phyloP scores from a whole-genome alignment of 345 rosid species.

The Rhodomyrtus tomentosa region DNA sequence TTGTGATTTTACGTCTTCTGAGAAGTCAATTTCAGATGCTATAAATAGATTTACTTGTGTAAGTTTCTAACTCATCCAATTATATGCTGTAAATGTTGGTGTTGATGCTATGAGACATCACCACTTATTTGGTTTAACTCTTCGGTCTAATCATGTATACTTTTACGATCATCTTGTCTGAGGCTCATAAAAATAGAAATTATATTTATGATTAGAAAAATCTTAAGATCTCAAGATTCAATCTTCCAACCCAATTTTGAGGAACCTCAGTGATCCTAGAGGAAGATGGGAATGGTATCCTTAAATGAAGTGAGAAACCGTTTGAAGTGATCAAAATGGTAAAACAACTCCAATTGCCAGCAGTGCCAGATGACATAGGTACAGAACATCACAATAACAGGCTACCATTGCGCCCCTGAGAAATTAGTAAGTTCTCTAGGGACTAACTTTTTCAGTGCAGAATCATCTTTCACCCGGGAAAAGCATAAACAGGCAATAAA shows the following conservation, averaged over 20 bases:
- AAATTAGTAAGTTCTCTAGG: not conserved
- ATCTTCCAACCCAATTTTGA: not conserved
- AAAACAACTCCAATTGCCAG: not conserved
- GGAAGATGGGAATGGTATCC: not conserved
- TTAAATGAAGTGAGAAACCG: not conserved
- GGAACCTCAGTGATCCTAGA: not conserved
- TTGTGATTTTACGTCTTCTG: not conserved
- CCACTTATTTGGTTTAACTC: not conserved
- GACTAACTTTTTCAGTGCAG: not conserved
- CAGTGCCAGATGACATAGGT: not conserved
- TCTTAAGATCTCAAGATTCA: not conserved
- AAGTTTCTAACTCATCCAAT: not conserved
- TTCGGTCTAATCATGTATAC: not conserved
- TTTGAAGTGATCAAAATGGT: not conserved
- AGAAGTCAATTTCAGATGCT: not conserved
- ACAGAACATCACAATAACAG: not conserved
- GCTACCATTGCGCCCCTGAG: not conserved
- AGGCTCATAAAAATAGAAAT: not conserved
- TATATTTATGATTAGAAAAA: not conserved
- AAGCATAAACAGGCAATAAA: not conserved
- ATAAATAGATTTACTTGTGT: not conserved
- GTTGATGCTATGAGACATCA: not conserved
- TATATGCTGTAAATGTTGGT: not conserved
- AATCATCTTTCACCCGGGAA: not conserved
- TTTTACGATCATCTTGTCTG: not conserved